phyloP scores from a whole-genome alignment of 139 green algal species.

The Chlamydomonas incerta region DNA sequence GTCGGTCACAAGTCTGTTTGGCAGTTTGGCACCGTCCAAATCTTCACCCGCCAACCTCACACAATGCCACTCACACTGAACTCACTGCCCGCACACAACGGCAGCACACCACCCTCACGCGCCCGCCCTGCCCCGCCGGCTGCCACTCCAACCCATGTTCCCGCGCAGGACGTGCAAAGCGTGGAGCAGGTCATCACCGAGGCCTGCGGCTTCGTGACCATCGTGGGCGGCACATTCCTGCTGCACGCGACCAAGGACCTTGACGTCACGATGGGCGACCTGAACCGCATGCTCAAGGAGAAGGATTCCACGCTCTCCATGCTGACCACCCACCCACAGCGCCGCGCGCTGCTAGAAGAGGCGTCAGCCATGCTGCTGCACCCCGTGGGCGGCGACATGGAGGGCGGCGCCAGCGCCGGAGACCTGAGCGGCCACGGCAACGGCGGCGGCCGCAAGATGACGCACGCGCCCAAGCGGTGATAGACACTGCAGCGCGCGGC shows the following conservation, averaged over 20 bases:
- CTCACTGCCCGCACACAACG: no score
- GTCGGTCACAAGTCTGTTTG: no score
- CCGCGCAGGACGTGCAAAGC: slow-evolving; percentile 75
- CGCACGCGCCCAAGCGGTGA: slow-evolving; percentile 18
- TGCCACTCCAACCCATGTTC: no score
- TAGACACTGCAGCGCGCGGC: no score
- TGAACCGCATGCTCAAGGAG: slow-evolving; percentile 36
- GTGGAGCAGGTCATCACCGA: slow-evolving; percentile 79
- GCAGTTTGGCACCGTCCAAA: no score
- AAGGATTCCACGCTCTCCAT: slow-evolving; percentile 15
- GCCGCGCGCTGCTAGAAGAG: not conserved
- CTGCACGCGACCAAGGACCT: slow-evolving; percentile 87
- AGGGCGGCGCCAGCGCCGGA: not conserved
- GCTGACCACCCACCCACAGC: not conserved
- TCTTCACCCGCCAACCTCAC: no score
- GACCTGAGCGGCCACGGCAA: not conserved
- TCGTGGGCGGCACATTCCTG: slow-evolving; percentile 93
- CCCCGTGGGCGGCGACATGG: slow-evolving; percentile 15
- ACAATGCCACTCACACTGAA: no score
- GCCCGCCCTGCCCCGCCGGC: no score
- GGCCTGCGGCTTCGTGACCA: slow-evolving; percentile 93
- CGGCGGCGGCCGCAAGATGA: no score
- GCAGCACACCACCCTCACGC: no score
- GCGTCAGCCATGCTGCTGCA: not conserved
- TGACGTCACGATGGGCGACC: slow-evolving; percentile 21